These are phyloP conservation scores for Magnaporthiopsis poae DNA, from an alignment of 2,329 filamentous ascomycete species.

Conservation along the genomic window DNA sequence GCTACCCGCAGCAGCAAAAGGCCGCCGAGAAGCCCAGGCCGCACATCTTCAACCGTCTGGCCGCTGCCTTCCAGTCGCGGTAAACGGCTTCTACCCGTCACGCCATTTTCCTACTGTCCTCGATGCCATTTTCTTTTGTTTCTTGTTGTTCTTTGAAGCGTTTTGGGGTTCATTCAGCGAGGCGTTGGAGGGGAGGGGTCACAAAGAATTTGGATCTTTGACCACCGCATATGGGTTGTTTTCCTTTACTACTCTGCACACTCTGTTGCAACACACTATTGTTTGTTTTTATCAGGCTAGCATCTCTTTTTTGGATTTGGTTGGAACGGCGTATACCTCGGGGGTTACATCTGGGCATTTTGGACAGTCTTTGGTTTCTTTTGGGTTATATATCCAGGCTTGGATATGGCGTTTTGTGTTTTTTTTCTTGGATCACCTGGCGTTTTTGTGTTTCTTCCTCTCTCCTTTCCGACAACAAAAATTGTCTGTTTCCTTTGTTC, in stretches of 20 bases:
- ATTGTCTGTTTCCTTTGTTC: background rate
- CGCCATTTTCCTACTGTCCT: background rate
- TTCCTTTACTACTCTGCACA: background rate
- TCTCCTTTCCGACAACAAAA: background rate
- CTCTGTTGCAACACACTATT: background rate
- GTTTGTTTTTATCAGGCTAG: background rate
- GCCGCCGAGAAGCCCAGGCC: background rate
- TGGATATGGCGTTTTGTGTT: background rate
- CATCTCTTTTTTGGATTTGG: background rate
- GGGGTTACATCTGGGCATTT: background rate
- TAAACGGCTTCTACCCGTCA: background rate
- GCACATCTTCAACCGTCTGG: constrained; percentile 4
- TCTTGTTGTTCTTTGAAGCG: background rate
- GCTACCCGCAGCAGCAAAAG: too few species aligned
- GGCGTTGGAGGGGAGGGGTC: background rate
- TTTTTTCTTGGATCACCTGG: background rate
- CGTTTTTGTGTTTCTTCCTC: background rate
- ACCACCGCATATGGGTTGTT: background rate
- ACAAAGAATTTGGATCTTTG: background rate
- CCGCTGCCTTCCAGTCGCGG: constrained; percentile 5
- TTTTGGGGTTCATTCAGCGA: background rate
- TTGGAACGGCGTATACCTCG: background rate
- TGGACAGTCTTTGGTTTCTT: background rate
- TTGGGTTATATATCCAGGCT: background rate
- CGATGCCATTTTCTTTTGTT: background rate